A percentile compares a stretch with the other conserved stretches of the same genome.
These are phyloP conservation scores for Carpinus viminea DNA, from an alignment of 306 rosid genomes.

Conservation along the genomic window DNA sequence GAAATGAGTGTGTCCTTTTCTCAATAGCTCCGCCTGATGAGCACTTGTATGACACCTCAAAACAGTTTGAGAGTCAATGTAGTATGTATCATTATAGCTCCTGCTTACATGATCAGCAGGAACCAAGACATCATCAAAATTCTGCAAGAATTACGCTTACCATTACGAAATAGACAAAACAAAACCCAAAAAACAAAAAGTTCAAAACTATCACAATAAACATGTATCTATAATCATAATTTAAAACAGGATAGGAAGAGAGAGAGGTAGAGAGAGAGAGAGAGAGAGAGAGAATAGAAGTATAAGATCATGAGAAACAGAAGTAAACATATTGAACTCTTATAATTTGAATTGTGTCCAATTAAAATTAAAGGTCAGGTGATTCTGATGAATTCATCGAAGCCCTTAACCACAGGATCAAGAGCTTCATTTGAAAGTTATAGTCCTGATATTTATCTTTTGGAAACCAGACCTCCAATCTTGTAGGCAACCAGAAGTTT, in stretches of 20 bases:
- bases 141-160: slow-evolving; percentile 52
- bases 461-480: background rate
- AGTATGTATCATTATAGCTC: slow-evolving; percentile 93
- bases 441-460: background rate
- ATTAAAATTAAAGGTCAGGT: background rate
- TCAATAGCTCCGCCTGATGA: slow-evolving; percentile 87
- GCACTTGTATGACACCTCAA: slow-evolving; percentile 98
- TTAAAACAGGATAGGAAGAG: background rate
- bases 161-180: slow-evolving; percentile 19
- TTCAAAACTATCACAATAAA: background rate
- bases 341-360: background rate
- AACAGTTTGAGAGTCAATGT: slow-evolving; percentile 74
- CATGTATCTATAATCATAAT: background rate
- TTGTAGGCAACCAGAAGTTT: background rate
- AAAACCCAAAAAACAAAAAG: background rate
- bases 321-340: background rate
- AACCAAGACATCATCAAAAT: slow-evolving; percentile 98
- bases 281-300: background rate
- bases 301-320: background rate
- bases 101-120: slow-evolving; percentile 93
- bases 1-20: slow-evolving; percentile 80
- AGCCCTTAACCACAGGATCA: background rate
- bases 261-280: background rate
- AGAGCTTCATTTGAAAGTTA: background rate
- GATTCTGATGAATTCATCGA: background rate